These are phyloP conservation scores for Mollisiaceae sp. DNA, from an alignment of 2,329 filamentous ascomycete species.

Conservation along the genomic window DNA sequence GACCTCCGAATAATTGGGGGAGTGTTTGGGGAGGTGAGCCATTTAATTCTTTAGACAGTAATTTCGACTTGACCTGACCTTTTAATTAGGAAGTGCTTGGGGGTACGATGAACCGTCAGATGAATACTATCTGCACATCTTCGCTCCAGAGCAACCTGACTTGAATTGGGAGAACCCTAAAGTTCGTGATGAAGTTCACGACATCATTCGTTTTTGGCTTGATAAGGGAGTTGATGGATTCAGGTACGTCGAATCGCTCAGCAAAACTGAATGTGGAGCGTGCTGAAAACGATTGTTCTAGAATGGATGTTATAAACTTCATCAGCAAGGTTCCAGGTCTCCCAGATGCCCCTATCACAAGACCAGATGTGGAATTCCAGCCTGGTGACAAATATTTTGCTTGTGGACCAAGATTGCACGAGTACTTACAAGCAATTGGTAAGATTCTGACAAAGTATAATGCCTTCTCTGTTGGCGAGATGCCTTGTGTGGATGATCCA, in stretches of 20 bases:
- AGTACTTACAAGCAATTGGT: constrained; percentile 54
- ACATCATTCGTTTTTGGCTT: constrained; percentile 76
- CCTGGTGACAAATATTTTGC: constrained; percentile 53
- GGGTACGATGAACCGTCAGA: constrained; percentile 56
- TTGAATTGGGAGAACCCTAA: constrained; percentile 76
- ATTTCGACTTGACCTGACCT: background rate
- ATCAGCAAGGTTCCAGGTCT: constrained; percentile 65
- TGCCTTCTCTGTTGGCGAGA: constrained; percentile 58
- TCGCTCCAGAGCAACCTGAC: constrained; percentile 73
- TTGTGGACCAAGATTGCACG: constrained; percentile 64
- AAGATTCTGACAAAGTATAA: constrained; percentile 53
- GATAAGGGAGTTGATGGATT: constrained; percentile 63
- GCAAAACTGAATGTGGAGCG: background rate
- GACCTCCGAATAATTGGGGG: constrained; percentile 53
- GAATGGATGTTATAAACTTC: constrained; percentile 72
- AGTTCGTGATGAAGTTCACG: constrained; percentile 70
- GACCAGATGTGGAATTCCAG: constrained; percentile 54
- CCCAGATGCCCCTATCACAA: constrained; percentile 54
- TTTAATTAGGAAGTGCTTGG: constrained; percentile 52
- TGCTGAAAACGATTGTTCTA: constrained; percentile 8
- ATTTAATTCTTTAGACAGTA: constrained; percentile 32
- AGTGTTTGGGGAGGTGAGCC: constrained; percentile 49
- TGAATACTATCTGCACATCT: constrained; percentile 65
- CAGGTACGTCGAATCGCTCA: constrained; percentile 35
- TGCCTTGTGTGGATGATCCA: constrained; percentile 50